Conservation (phyloP, 2,329 filamentous ascomycete genomes). For the Cladophialophora immunda region DNA sequence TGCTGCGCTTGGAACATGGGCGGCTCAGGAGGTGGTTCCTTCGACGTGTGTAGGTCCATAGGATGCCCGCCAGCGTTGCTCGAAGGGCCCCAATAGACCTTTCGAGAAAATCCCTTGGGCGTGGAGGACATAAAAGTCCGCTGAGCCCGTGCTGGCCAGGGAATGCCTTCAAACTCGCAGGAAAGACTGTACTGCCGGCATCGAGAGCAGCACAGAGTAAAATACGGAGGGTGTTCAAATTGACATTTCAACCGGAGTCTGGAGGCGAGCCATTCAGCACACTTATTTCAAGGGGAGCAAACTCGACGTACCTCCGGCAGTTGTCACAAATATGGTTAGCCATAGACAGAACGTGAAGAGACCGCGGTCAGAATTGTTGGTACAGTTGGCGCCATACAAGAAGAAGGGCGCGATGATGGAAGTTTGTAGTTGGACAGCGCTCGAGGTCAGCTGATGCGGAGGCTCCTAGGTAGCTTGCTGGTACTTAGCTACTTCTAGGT, state of each 20-base stretch:
- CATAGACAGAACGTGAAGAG: background rate
- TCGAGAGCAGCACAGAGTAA: slow-evolving; percentile 1
- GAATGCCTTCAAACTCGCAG: slow-evolving; percentile 2
- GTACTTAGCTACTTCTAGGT: background rate
- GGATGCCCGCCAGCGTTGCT: slow-evolving; percentile 15
- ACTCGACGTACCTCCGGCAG: slow-evolving; percentile 9
- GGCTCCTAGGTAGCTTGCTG: no score
- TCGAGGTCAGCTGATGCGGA: background rate
- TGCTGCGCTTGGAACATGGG: background rate
- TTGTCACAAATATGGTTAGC: slow-evolving; percentile 7
- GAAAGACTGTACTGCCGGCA: slow-evolving; percentile 11
- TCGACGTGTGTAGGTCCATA: slow-evolving; percentile 6
- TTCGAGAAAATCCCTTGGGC: slow-evolving; percentile 10
- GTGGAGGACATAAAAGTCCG: slow-evolving; percentile 7
- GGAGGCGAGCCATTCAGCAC: background rate
- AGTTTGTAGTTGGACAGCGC: background rate
- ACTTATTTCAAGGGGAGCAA: background rate
- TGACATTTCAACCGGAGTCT: slow-evolving; percentile 12
- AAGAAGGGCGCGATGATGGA: background rate
- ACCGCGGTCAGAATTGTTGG: background rate
- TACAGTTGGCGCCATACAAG: background rate
- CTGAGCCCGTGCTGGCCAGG: slow-evolving; percentile 13
- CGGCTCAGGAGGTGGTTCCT: slow-evolving; percentile 4
- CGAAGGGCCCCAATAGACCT: slow-evolving; percentile 22
- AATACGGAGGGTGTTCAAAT: slow-evolving; percentile 6